Evolutionary conservation across 192 early-diverging fungal genomes (phyloP), one percentile per base, ranked within the genome.

Genomic region (Coemansia sp.): DNA sequence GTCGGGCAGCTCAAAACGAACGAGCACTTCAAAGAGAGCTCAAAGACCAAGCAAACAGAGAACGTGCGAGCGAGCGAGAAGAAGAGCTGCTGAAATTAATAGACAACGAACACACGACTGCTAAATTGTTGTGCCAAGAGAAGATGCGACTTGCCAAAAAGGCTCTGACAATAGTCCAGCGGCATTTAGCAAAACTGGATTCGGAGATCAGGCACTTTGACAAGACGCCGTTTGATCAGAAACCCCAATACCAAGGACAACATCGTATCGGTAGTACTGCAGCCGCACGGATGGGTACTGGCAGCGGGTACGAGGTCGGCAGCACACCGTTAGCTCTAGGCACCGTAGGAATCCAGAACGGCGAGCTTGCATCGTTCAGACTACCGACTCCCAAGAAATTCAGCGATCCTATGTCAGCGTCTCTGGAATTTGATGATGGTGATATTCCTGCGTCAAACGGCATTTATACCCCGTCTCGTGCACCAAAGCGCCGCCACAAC

Each of bases 141-240:
- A 82, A 82, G 31, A 30, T 73, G 28, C 60, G 75, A 9, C 51
- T 82, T n/a, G 67, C 75, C 15, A 58, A 68, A 29, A 82, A 82
- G 35, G 79, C 79, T 1, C 62, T 77, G 59, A 68, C 64, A 13
- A 77, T 82, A 48, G 79, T 82, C 12, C 74, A 82, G 28, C 30
- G 75, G 42, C 75, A 82, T 33, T 46, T 82, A 53, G 35, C 61
- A 0, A 82, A 76, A 46, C 58, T 82, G 15, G 79, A 82, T 49
- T 16, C 53, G 1, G 79, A 82, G 59, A 82, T 82, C 18, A 48
- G 75, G n/a, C 74, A 74, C 15, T 82, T 58, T 43, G 79, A 82
- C 64, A 82, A 82, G 29, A 70, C 70, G 7, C 68, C 61, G 2
- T 48, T 60, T 3, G 57, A 64, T 31, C 39, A 42, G 3, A 63